Evolutionary conservation across 2,329 filamentous ascomycete genomes (phyloP), one percentile per base, ranked within the genome.

Genomic region (Eurotiales sp.): DNA sequence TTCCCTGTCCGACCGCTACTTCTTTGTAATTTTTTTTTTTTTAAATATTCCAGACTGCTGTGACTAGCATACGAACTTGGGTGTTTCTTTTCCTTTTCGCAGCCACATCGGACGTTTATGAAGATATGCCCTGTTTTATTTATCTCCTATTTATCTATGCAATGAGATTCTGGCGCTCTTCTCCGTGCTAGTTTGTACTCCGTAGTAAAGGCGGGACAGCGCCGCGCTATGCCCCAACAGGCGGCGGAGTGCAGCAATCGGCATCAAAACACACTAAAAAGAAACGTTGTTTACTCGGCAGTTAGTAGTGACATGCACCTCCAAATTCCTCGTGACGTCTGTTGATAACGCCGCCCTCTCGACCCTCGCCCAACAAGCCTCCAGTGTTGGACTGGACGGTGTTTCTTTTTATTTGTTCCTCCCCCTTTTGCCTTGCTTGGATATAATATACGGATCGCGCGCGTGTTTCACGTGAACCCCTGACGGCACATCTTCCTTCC

Each of bases 401-500:
- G 27, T 12, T 27, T 6, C 11, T 27, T 23, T 3, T 27, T 17
- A 17, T 25, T 27, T 7, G 21, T 8, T 37, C 27, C 30, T 48
- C n/a, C n/a, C n/a, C n/a, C n/a, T n/a, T n/a, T n/a, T n/a, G n/a
- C n/a, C n/a, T n/a, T n/a, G n/a, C n/a, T n/a, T n/a, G n/a, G n/a
- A n/a, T 45, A n/a, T 22, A 19, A 49, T 37, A 37, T 29, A 23
- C 22, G 15, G 19, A 41, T 15, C n/a, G 7, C 19, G 45, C 51
- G 46, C 32, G 51, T 49, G 51, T 53, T 53, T 53, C 51, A 53
- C 51, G 51, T 49, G 51, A 53, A 53, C 51, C 51, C 51, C 51
- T 53, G 51, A 49, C 51, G 46, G 27, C 49, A 40, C n/a, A 30
- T 46, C 10, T 39, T 27, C 43, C 22, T 51, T 27, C 23, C 25